Conservation (phyloP, 176 grass and related monocot genomes). For the Avena atlantica region DNA sequence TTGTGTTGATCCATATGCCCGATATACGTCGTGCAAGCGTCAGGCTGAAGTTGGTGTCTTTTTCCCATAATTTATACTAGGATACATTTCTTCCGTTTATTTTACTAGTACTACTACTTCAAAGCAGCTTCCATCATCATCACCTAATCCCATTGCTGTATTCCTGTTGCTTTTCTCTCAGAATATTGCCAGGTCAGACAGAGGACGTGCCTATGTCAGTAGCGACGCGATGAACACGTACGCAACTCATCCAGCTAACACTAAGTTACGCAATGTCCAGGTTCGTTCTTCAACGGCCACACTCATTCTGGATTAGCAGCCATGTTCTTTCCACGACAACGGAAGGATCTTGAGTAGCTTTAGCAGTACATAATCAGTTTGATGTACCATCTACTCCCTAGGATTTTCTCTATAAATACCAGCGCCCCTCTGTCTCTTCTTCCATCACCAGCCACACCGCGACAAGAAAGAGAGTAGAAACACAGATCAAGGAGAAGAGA, state of each 20-base stretch:
- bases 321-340: not conserved
- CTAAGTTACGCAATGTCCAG: not conserved
- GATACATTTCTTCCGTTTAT: too few species aligned
- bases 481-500: not conserved
- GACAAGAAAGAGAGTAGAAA: not conserved
- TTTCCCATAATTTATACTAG: too few species aligned
- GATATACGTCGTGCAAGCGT: constrained; percentile 5
- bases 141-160: constrained; percentile 1
- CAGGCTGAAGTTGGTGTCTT: not conserved
- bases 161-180: not conserved
- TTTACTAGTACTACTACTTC: too few species aligned
- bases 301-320: not conserved
- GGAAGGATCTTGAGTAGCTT: not conserved
- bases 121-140: not conserved
- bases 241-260: not conserved
- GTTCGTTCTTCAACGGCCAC: not conserved
- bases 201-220: not conserved
- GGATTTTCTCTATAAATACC: not conserved
- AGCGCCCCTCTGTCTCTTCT: not conserved
- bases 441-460: not conserved
- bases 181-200: not conserved
- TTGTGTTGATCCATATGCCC: not conserved
- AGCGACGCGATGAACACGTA: constrained; percentile 2
- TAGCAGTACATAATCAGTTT: not conserved
- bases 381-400: not conserved